Base-by-base conservation (phyloP, 768 basidiomycete genomes). In the Rhodosporidiobolus odoratus region DNA sequence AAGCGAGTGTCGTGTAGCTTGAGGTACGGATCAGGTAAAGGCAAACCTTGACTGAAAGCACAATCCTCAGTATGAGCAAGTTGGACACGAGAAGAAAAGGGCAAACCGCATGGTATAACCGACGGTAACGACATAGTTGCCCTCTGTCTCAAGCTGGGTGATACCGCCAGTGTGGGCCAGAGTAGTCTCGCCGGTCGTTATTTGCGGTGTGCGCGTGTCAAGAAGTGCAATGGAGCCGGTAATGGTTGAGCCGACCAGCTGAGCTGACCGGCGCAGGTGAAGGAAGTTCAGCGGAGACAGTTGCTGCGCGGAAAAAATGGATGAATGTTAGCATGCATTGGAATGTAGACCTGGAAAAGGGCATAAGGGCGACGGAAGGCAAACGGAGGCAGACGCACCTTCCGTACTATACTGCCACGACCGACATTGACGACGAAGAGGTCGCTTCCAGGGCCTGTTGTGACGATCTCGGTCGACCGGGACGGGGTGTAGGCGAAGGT, bases 1-100 rank as follows among this genome's bases (percentile, higher is more conserved):
- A 84, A 90, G 38, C 95, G 88, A 38, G 91, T 76, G 79, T 99
- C 95, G 76, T 89, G 96, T 19, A 97, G 84, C 80, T 95, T 96
- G 72, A 99, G 91, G 41, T 93, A 83, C 4, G 92, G 91, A 78
- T 97, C 95, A 0, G 91, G 89, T 64, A 89, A 85, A 8, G 94
- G 92, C 57, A 89, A 87, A 12, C 89, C 87, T 79, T 90, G 91
- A 79, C 94, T 96, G 76, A 7, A 59, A 40, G 30, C 41, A 19
- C 19, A 47, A 6, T n/a, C n/a, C n/a, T n/a, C n/a, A 19, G 23
- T 35, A 37, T 21, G 40, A 60, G 38, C 27, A 0, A 27, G 38
- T 34, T 25, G 40, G 37, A 38, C 41, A 41, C 23, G 35, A 43
- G 61, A 65, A 53, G 32, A 30, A n/a, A 15, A 40, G 34, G 40